Evolutionary conservation across 257 asterid species (phyloP), one percentile per base, ranked within the genome.

Genomic region (Nemophila menziesii): DNA sequence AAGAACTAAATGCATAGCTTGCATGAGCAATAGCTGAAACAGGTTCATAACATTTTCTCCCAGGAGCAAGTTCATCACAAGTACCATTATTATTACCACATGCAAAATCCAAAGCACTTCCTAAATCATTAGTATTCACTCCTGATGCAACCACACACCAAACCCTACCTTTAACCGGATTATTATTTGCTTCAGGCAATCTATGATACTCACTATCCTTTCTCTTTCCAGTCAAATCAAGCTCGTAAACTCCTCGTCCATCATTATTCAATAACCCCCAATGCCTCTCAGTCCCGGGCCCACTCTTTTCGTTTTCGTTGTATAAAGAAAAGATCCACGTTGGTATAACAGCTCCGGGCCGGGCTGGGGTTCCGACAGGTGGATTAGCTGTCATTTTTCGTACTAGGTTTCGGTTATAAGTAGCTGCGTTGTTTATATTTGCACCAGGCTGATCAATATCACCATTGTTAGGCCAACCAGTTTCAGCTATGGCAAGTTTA

Each of bases 401-500:
- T 2, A 74, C 72, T 2, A 85, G 62, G 11, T 75, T 75, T 19
- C 78, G 64, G 12, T 75, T 64, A 33, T 78, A 85, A 4, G 64
- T 64, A 0, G 89, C 93, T 19, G 96, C 92, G 15, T 85, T 85
- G 64, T 75, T 58, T 0, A 59, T 13, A 54, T 59, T 85, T 0
- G 89, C 92, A 3, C 96, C 93, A 0, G 67, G 63, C 22, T 85
- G 71, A 26, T 85, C 96, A 5, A 73, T 47, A 49, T 85, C 96
- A 0, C 96, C 92, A 1, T 57, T 75, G 22, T 69, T 77, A 20
- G 96, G 96, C 96, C 96, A 85, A 0, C 96, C 96, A 0, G 93
- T 80, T 41, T 78, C 93, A 4, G 93, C 53, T 18, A 85, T 54
- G 0, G 70, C 80, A 0, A 81, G 14, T 58, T 13, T 34, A 7